phyloP scores from a whole-genome alignment of 345 rosid genomes.

The Iberis pinnata region DNA sequence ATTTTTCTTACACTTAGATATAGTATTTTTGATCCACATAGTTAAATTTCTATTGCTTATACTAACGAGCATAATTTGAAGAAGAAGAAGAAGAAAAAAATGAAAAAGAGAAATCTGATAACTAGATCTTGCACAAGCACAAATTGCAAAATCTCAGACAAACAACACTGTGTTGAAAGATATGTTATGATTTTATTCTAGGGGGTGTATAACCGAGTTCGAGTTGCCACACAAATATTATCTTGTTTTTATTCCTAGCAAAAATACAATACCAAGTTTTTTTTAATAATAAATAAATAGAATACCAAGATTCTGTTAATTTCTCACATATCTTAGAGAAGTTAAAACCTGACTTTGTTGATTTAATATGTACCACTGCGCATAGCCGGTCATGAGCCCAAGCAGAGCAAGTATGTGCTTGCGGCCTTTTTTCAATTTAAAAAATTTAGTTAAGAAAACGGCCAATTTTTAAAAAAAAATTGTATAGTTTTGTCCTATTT shows the following conservation, averaged over 20 bases:
- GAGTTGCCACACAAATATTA: constrained; percentile 19
- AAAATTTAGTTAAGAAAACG: too few species aligned
- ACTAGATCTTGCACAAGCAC: constrained; percentile 6
- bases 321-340: background rate
- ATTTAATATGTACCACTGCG: background rate
- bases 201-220: constrained; percentile 18
- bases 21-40: constrained; percentile 23
- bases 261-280: too few species aligned
- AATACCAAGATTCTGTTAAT: constrained; percentile 10
- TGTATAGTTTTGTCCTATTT: too few species aligned
- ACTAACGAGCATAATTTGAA: too few species aligned
- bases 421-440: too few species aligned
- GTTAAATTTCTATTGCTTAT: constrained; percentile 4
- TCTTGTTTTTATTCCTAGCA: constrained; percentile 18
- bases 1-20: constrained; percentile 8
- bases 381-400: too few species aligned
- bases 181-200: constrained; percentile 30
- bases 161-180: constrained; percentile 4
- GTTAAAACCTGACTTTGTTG: background rate
- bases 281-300: too few species aligned
- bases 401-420: too few species aligned
- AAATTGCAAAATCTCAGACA: background rate
- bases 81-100: too few species aligned
- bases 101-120: background rate
- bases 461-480: too few species aligned